Percentiles rank a stretch among this genome's conserved stretches.
Conservation (phyloP, 805 yeast genomes). For the Monosporozyma aquatica region DNA sequence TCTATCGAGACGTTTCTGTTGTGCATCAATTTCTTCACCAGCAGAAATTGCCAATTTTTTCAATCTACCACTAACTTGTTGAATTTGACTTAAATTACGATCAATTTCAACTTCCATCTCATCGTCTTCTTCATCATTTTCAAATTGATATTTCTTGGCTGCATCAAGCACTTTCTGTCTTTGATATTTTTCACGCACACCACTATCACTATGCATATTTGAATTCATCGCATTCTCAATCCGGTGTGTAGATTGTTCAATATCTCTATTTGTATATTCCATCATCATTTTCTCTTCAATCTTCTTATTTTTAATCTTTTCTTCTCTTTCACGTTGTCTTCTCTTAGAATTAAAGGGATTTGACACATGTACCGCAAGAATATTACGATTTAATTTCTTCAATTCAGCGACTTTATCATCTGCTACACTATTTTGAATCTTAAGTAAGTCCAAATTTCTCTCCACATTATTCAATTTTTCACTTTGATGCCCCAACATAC, state of each 20-base stretch:
- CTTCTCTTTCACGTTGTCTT: constrained; percentile 66
- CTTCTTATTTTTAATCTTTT: constrained; percentile 50
- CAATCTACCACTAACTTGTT: constrained; percentile 57
- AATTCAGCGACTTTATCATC: constrained; percentile 75
- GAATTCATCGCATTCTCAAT: constrained; percentile 51
- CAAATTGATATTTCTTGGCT: constrained; percentile 69
- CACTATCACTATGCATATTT: constrained; percentile 31
- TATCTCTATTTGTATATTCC: constrained; percentile 49
- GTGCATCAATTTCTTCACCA: constrained; percentile 69
- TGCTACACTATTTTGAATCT: constrained; percentile 73
- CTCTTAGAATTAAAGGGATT: constrained; percentile 87
- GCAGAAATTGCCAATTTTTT: constrained; percentile 63
- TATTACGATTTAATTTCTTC: constrained; percentile 67
- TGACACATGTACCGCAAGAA: constrained; percentile 68
- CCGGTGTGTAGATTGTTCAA: constrained; percentile 59
- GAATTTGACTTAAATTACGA: constrained; percentile 70
- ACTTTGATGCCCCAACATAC: constrained; percentile 89
- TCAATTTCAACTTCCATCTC: constrained; percentile 85
- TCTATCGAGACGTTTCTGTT: constrained; percentile 60
- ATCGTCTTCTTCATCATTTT: constrained; percentile 87
- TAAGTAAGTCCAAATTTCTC: constrained; percentile 63
- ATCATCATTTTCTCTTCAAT: constrained; percentile 52
- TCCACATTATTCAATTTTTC: constrained; percentile 78
- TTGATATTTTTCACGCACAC: constrained; percentile 30
- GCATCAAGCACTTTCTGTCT: constrained; percentile 35